phyloP scores from a whole-genome alignment of 768 basidiomycete genomes.

The Lepiota venenata region DNA sequence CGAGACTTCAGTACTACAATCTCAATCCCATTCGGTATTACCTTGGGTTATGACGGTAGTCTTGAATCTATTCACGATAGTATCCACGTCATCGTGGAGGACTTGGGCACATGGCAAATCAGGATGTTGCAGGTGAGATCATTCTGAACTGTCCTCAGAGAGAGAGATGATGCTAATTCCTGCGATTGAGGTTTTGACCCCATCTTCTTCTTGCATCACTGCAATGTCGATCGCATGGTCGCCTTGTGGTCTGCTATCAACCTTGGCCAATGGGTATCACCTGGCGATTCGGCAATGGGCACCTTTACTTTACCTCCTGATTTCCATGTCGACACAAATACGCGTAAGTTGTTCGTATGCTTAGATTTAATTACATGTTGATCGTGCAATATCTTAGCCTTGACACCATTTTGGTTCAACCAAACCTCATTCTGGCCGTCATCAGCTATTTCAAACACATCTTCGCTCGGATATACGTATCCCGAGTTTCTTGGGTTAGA shows the following conservation, averaged over 20 bases:
- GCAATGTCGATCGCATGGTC: slow-evolving; percentile 50
- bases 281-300: slow-evolving; percentile 23
- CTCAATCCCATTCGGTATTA: neutral
- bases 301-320: slow-evolving; percentile 29
- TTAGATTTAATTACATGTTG: neutral
- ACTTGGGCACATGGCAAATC: slow-evolving; percentile 39
- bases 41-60: slow-evolving; percentile 33
- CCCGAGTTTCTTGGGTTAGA: slow-evolving; percentile 46
- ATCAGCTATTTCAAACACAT: slow-evolving; percentile 21
- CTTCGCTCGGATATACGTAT: slow-evolving; percentile 42
- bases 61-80: slow-evolving; percentile 48
- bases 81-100: slow-evolving; percentile 44
- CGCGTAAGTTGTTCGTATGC: slow-evolving; percentile 19
- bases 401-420: slow-evolving; percentile 46
- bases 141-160: neutral
- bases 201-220: slow-evolving; percentile 52
- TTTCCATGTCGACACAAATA: slow-evolving; percentile 22
- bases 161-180: neutral
- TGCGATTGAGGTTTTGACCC: slow-evolving; percentile 42
- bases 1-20: slow-evolving; percentile 47
- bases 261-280: slow-evolving; percentile 34
- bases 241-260: slow-evolving; percentile 49
- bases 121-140: slow-evolving; percentile 34
- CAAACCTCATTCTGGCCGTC: slow-evolving; percentile 40
- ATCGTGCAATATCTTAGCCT: slow-evolving; percentile 20